Conservation (phyloP, 192 early-diverging fungal genomes). For the Coemansia umbellata region DNA sequence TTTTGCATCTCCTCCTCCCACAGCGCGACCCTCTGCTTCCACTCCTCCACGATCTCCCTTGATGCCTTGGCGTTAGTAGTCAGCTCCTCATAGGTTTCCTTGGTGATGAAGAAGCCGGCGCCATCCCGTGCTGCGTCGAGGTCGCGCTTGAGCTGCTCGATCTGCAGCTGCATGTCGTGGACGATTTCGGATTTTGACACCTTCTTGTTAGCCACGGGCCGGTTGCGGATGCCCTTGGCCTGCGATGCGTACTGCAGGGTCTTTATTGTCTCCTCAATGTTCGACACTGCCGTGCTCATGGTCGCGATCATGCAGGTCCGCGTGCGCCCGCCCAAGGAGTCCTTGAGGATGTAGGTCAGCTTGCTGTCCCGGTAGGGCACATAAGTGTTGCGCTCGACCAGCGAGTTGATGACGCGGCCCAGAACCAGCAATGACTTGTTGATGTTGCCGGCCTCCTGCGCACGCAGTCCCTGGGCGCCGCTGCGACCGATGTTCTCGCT, state of each 20-base stretch:
- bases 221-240: slow-evolving; percentile 76
- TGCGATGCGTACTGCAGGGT: slow-evolving; percentile 77
- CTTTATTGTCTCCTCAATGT: slow-evolving; percentile 66
- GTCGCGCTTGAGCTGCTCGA: slow-evolving; percentile 76
- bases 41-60: slow-evolving; percentile 21
- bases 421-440: slow-evolving; percentile 76
- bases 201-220: slow-evolving; percentile 69
- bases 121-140: slow-evolving; percentile 77
- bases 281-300: slow-evolving; percentile 69
- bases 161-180: slow-evolving; percentile 72
- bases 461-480: slow-evolving; percentile 77
- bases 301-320: slow-evolving; percentile 97
- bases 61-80: slow-evolving; percentile 9
- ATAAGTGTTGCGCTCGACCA: slow-evolving; percentile 58
- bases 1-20: slow-evolving; percentile 18
- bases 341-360: slow-evolving; percentile 84
- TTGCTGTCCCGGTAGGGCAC: slow-evolving; percentile 84
- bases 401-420: slow-evolving; percentile 66
- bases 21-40: slow-evolving; percentile 33
- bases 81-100: slow-evolving; percentile 58
- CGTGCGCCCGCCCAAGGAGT: slow-evolving; percentile 85
- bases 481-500: slow-evolving; percentile 90
- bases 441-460: slow-evolving; percentile 86
- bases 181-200: slow-evolving; percentile 82
- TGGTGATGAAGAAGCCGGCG: slow-evolving; percentile 75